Percentiles rank a stretch among this genome's conserved stretches.
Conservation (phyloP, 345 rosid genomes). For the Diplotaxis tenuifolia region DNA sequence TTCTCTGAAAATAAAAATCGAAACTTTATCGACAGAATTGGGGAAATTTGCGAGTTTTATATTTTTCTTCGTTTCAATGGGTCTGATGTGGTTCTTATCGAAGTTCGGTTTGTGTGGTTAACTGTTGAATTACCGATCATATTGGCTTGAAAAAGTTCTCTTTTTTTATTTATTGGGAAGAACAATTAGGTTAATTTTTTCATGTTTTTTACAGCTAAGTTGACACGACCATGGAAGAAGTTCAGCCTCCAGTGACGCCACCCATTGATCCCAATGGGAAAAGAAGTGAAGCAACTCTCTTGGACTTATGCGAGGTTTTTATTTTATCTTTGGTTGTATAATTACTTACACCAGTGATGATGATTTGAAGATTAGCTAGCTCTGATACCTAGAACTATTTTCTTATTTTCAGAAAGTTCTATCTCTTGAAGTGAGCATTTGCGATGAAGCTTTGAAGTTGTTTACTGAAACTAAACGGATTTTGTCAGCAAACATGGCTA, state of each 20-base stretch:
- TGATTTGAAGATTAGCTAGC: background rate
- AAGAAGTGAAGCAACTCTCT: conserved; percentile 28
- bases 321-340: background rate
- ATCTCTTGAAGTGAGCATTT: conserved; percentile 50
- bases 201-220: conserved; percentile 15
- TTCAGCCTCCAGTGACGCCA: conserved; percentile 40
- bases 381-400: background rate
- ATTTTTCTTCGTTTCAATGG: background rate
- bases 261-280: conserved; percentile 35
- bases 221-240: conserved; percentile 37
- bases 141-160: background rate
- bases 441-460: conserved; percentile 48
- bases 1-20: background rate
- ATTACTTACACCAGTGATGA: background rate
- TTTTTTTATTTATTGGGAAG: background rate
- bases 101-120: background rate
- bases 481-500: conserved; percentile 45
- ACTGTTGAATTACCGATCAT: background rate
- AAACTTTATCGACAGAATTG: background rate
- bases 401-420: conserved; percentile 54
- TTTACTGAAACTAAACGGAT: conserved; percentile 68
- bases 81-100: background rate
- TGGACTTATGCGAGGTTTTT: conserved; percentile 38
- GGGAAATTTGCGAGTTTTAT: background rate
- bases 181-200: conserved; percentile 1